Conservation (phyloP, 345 rosid species). For the Firmiana major region DNA sequence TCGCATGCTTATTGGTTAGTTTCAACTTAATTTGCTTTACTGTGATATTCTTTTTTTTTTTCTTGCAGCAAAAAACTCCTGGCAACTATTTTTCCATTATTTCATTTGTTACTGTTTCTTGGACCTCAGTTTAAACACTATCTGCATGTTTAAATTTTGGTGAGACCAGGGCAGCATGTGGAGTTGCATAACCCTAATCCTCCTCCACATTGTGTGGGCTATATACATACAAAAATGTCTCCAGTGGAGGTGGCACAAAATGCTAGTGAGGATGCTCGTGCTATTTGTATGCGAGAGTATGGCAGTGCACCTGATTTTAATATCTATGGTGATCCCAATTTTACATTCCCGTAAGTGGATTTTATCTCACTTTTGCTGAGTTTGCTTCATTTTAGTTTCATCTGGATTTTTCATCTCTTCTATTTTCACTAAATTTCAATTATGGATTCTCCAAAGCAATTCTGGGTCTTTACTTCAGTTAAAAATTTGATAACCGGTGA, state of each 20-base stretch:
- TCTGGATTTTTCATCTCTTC: background rate
- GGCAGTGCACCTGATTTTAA: conserved; percentile 77
- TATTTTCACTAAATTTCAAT: background rate
- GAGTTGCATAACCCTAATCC: conserved; percentile 96
- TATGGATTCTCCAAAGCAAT: background rate
- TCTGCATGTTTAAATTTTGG: conserved; percentile 11
- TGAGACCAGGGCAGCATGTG: conserved; percentile 94
- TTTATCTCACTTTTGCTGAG: background rate
- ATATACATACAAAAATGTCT: conserved; percentile 93
- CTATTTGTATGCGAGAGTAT: conserved; percentile 81
- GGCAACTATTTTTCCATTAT: background rate
- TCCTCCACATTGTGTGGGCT: conserved; percentile 75
- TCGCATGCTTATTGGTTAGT: conserved; percentile 88
- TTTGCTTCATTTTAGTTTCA: background rate
- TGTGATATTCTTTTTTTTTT: background rate
- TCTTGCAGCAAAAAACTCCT: background rate
- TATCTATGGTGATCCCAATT: conserved; percentile 84
- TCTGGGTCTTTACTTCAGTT: background rate
- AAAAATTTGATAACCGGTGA: background rate
- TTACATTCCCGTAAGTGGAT: conserved; percentile 86
- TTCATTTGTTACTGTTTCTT: background rate
- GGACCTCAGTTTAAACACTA: background rate
- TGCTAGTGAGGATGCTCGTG: conserved; percentile 89
- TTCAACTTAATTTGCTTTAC: background rate
- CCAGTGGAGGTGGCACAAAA: conserved; percentile 81